These are phyloP conservation scores for Cinchona pubescens DNA, from an alignment of 257 asterid genomes.

Conservation along the genomic window DNA sequence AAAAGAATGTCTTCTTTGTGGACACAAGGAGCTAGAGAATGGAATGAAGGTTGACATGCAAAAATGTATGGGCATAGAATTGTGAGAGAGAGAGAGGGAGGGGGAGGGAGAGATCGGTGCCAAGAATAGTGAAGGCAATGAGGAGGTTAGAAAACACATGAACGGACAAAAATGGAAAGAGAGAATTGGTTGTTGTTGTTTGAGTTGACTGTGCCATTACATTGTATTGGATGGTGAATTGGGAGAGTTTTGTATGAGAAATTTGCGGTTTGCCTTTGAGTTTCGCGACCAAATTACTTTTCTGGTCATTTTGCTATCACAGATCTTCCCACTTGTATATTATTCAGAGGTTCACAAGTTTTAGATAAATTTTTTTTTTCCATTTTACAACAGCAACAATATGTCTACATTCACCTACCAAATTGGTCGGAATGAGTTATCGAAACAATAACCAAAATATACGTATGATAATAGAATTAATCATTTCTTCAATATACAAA, in stretches of 20 bases:
- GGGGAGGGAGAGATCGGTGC: constrained; percentile 18
- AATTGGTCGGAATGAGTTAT: too few relatives aligned
- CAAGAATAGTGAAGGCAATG: constrained; percentile 14
- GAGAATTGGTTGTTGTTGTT: background rate
- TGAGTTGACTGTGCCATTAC: constrained; percentile 15
- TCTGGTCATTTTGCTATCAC: background rate
- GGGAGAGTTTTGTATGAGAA: constrained; percentile 14
- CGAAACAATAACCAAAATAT: background rate
- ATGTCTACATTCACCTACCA: background rate
- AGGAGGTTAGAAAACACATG: background rate
- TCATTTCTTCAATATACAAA: too few relatives aligned
- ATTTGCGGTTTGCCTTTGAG: constrained; percentile 25
- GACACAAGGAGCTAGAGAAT: constrained; percentile 27
- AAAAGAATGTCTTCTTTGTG: constrained; percentile 22
- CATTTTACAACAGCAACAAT: background rate
- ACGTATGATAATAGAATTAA: too few relatives aligned
- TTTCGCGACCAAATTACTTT: background rate
- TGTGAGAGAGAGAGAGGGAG: constrained; percentile 12
- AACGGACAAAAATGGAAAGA: constrained; percentile 11
- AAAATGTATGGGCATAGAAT: constrained; percentile 22
- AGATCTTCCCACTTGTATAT: background rate
- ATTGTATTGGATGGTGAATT: constrained; percentile 4
- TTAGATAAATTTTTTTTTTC: background rate
- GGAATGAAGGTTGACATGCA: constrained; percentile 22
- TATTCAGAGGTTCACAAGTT: background rate